A percentile compares a stretch with the other conserved stretches of the same genome.
Conservation (phyloP, 495 filamentous ascomycete species). For the Parachaetomium inaequale region DNA sequence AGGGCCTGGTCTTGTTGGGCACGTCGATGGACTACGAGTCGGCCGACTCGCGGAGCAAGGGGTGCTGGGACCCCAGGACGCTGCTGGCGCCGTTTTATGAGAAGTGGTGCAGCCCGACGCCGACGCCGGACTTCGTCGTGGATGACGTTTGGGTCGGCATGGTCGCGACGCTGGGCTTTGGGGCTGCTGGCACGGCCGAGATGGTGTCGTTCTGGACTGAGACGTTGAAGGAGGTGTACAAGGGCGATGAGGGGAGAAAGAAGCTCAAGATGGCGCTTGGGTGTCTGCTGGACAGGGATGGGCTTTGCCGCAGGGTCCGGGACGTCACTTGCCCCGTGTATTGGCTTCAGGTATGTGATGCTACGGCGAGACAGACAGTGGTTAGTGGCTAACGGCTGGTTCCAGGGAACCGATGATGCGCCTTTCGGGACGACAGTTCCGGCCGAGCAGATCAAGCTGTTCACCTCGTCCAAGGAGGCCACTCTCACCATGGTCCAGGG, state of each 20-base stretch:
- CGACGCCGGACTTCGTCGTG: constrained; percentile 52
- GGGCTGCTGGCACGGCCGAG: constrained; percentile 40
- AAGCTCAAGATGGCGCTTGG: constrained; percentile 55
- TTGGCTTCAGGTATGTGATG: constrained; percentile 56
- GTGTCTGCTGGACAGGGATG: constrained; percentile 57
- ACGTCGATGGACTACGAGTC: constrained; percentile 63
- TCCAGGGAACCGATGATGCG: constrained; percentile 53
- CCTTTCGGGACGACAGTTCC: constrained; percentile 49
- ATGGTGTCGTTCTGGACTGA: constrained; percentile 50
- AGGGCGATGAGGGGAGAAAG: constrained; percentile 55
- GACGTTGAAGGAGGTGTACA: constrained; percentile 53
- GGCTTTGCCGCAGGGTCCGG: constrained; percentile 49
- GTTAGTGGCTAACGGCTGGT: not conserved
- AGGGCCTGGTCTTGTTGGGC: constrained; percentile 57
- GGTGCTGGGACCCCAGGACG: constrained; percentile 55
- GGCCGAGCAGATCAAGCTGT: constrained; percentile 56
- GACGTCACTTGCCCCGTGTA: constrained; percentile 59
- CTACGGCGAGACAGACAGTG: not conserved
- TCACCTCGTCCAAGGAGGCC: constrained; percentile 50
- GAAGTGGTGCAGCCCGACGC: constrained; percentile 42
- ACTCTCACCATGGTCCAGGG: constrained; percentile 48
- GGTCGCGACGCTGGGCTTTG: constrained; percentile 55
- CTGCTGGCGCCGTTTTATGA: constrained; percentile 43
- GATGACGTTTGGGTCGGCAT: constrained; percentile 54
- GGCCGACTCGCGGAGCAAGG: constrained; percentile 46